Evolutionary conservation across 139 green algal genomes (phyloP).

Genomic region (Micromonas commoda): DNA sequence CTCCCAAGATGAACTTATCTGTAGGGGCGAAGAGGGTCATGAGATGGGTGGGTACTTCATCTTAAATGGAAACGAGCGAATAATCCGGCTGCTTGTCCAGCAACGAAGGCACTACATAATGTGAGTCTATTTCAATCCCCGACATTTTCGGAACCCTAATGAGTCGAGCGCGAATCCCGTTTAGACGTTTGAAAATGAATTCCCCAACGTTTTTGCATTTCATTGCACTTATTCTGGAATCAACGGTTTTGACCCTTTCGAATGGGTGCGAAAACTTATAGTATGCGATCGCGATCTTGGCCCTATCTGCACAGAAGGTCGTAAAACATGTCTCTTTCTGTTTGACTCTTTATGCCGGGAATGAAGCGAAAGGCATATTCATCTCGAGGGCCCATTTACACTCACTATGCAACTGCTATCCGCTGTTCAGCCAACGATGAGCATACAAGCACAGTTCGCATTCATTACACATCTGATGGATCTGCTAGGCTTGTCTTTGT

Average conservation of each 20-base stretch:
- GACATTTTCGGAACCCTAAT: neutral
- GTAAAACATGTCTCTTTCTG: neutral
- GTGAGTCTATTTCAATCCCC: conserved; percentile 31
- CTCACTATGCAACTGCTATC: conserved; percentile 65
- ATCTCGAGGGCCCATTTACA: conserved; percentile 72
- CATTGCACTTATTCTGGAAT: neutral
- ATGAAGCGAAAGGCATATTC: neutral
- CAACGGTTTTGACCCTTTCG: neutral
- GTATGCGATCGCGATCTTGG: no score
- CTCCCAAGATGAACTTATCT: neutral
- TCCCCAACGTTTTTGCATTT: neutral
- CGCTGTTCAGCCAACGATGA: conserved; percentile 75
- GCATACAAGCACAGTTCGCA: conserved; percentile 67
- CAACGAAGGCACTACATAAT: conserved; percentile 91
- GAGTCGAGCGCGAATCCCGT: neutral
- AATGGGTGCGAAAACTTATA: neutral
- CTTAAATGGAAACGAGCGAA: conserved; percentile 92
- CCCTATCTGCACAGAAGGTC: no score
- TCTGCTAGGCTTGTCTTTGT: conserved; percentile 63
- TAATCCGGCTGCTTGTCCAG: conserved; percentile 84
- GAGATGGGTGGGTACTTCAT: conserved; percentile 95
- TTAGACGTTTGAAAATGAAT: neutral
- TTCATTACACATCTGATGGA: conserved; percentile 84
- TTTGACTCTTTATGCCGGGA: neutral
- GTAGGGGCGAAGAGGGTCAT: conserved; percentile 49